These are phyloP conservation scores for Trypanosoma theileri DNA, from an alignment of 208 protist genomes.

Conservation along the genomic window DNA sequence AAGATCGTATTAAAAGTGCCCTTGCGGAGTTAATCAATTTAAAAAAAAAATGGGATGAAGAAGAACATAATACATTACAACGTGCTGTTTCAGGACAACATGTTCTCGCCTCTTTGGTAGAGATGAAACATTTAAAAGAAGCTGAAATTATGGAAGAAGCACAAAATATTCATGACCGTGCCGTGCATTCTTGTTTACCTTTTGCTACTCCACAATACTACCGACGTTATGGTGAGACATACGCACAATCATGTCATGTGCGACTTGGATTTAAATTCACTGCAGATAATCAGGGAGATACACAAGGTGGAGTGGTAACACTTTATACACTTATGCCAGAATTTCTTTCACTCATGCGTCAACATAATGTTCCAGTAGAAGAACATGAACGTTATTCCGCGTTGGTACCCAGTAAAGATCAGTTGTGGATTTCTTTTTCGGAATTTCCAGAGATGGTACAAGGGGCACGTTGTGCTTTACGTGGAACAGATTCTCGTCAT, in stretches of 20 bases:
- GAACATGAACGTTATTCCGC: constrained; percentile 57
- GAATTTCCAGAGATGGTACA: constrained; percentile 89
- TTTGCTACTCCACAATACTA: constrained; percentile 86
- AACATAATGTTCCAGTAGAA: constrained; percentile 43
- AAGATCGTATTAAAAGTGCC: constrained; percentile 51
- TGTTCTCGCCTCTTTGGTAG: constrained; percentile 48
- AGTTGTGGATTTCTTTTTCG: constrained; percentile 73
- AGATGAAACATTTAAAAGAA: constrained; percentile 71
- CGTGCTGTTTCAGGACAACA: constrained; percentile 48
- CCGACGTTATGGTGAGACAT: constrained; percentile 79
- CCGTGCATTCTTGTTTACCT: constrained; percentile 69
- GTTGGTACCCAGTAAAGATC: constrained; percentile 76
- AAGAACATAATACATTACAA: constrained; percentile 59
- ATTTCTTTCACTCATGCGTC: constrained; percentile 69
- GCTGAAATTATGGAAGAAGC: constrained; percentile 64
- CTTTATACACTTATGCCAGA: constrained; percentile 59
- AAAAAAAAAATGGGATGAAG: constrained; percentile 50
- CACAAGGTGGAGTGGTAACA: constrained; percentile 2
- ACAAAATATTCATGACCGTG: constrained; percentile 61
- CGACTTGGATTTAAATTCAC: constrained; percentile 78
- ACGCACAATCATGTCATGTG: constrained; percentile 80
- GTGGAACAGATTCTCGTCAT: constrained; percentile 51
- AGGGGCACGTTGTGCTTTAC: constrained; percentile 74
- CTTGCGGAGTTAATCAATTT: constrained; percentile 44
- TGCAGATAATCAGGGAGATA: constrained; percentile 15